A percentile compares a stretch with the other conserved stretches of the same genome.
Conservation (phyloP, 305 asterid genomes). For the Coffea humblotiana region DNA sequence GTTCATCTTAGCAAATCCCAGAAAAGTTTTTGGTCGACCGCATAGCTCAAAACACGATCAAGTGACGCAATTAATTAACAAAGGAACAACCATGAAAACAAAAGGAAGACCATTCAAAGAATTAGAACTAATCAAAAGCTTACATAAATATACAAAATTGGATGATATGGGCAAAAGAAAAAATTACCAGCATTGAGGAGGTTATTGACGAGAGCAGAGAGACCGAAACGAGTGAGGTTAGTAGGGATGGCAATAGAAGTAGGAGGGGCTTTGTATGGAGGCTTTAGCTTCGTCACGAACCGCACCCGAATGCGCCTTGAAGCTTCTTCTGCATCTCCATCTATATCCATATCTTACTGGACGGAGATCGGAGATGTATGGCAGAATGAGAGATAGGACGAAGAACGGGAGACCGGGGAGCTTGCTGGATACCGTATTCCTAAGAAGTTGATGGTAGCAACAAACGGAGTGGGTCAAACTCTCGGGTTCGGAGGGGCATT, state of each 20-base stretch:
- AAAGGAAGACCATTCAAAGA: neutral
- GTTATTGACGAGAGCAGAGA: slow-evolving; percentile 66
- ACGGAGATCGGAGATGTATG: neutral
- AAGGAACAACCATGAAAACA: neutral
- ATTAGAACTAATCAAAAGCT: neutral
- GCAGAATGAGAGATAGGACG: too few species aligned
- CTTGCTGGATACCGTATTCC: too few species aligned
- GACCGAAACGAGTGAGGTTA: slow-evolving; percentile 72
- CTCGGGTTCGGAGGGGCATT: too few species aligned
- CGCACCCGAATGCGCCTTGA: slow-evolving; percentile 77
- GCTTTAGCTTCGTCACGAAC: slow-evolving; percentile 68
- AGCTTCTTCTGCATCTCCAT: slow-evolving; percentile 46
- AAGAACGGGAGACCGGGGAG: too few species aligned
- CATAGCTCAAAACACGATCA: neutral
- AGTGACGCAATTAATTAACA: neutral
- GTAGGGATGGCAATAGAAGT: slow-evolving; percentile 82
- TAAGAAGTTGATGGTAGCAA: too few species aligned
- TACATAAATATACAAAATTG: too few species aligned
- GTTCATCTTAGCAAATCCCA: neutral
- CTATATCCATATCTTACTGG: slow-evolving; percentile 44
- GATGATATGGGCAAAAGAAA: neutral
- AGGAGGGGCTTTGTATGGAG: slow-evolving; percentile 55
- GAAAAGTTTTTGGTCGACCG: neutral
- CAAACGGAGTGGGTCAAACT: too few species aligned
- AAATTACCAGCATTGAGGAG: slow-evolving; percentile 63